A percentile compares a stretch with the other conserved stretches of the same genome.
Evolutionary conservation across 1,139 yeast genomes (phyloP).

Genomic region (Scheffersomyces segobiensis): DNA sequence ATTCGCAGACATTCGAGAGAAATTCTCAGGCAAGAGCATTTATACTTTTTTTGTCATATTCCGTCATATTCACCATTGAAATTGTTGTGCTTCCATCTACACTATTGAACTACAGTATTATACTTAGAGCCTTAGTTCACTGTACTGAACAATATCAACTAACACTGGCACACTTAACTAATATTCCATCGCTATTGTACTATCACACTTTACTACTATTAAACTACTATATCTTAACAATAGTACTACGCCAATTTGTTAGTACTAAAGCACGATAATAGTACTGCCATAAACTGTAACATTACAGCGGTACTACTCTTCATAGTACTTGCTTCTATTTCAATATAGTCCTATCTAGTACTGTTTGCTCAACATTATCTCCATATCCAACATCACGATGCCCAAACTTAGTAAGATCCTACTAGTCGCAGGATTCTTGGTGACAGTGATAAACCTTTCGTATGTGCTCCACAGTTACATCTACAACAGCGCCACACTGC

Average conservation of each 20-base stretch:
- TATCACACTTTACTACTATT: too few species aligned
- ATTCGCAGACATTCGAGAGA: neutral
- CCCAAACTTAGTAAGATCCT: neutral
- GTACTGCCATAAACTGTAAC: neutral
- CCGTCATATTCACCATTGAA: neutral
- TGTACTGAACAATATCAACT: neutral
- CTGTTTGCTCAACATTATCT: neutral
- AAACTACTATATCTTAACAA: neutral
- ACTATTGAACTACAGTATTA: neutral
- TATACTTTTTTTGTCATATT: neutral
- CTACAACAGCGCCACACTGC: constrained; percentile 6
- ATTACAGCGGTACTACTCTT: neutral
- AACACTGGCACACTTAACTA: too few species aligned
- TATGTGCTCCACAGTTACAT: neutral
- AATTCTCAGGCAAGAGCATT: neutral
- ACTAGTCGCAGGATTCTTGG: neutral
- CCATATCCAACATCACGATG: neutral
- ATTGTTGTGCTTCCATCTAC: neutral
- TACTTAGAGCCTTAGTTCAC: neutral
- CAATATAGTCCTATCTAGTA: neutral
- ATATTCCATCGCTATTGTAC: neutral
- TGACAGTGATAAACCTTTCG: neutral
- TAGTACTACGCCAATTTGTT: too few species aligned
- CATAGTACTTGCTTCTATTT: neutral
- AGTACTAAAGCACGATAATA: neutral